These are phyloP conservation scores for Darksidea phi DNA, from an alignment of 495 filamentous ascomycete species.

Conservation along the genomic window DNA sequence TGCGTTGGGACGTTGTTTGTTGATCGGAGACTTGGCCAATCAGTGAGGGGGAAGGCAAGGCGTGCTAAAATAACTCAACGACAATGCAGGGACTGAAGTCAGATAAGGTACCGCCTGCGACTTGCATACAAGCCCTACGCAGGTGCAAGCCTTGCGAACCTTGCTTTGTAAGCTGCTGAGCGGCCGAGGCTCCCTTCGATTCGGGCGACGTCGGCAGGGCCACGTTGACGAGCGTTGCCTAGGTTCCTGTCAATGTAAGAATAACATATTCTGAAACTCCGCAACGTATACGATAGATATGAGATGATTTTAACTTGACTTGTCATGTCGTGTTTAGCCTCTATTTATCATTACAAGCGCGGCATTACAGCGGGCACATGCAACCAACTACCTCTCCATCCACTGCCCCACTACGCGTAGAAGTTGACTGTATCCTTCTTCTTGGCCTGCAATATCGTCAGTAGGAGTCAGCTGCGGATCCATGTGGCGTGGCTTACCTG, in stretches of 20 bases:
- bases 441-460: conserved; percentile 57
- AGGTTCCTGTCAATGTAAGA: background rate
- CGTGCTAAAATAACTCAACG: conserved; percentile 12
- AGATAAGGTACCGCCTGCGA: conserved; percentile 31
- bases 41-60: background rate
- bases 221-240: background rate
- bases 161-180: background rate
- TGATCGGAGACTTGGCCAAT: conserved; percentile 17
- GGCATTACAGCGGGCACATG: conserved; percentile 13
- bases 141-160: no score
- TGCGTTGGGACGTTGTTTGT: conserved; percentile 4
- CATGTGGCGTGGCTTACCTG: conserved; percentile 51
- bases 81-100: conserved; percentile 5
- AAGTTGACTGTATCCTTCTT: conserved; percentile 79
- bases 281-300: background rate
- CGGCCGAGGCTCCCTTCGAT: background rate
- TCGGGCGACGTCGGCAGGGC: conserved; percentile 3
- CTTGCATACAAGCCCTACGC: conserved; percentile 4
- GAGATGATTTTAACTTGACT: background rate
- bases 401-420: conserved; percentile 31
- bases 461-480: background rate
- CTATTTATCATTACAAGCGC: conserved; percentile 32
- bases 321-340: conserved; percentile 5
- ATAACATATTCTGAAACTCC: no score
- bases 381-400: conserved; percentile 5